Evolutionary conservation across 129 eudicot genomes (phyloP).

Genomic region (Flaveria bidentis): DNA sequence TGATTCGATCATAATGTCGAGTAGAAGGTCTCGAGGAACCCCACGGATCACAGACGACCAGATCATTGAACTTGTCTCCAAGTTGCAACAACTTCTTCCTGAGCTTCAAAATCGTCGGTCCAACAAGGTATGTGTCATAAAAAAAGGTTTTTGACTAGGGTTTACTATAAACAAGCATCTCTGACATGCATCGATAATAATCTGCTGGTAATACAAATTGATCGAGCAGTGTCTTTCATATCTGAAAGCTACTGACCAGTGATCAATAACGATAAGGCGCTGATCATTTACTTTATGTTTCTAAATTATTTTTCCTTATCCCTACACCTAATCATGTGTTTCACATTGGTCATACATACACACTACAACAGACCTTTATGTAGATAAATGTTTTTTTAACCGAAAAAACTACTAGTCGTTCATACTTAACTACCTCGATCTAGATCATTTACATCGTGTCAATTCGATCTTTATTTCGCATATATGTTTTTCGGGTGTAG

Average conservation of each 20-base stretch:
- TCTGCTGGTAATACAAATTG: too few relatives aligned
- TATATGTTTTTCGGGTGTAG: constrained; percentile 27
- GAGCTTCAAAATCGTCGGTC: constrained; percentile 78
- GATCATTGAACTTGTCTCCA: constrained; percentile 75
- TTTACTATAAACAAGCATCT: neutral
- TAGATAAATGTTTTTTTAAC: constrained; percentile 14
- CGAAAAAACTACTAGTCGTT: constrained; percentile 11
- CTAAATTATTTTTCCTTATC: constrained; percentile 10
- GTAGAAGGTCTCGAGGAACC: constrained; percentile 56
- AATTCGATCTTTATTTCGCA: too few relatives aligned
- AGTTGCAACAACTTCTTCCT: constrained; percentile 82
- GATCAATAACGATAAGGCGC: too few relatives aligned
- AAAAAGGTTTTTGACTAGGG: constrained; percentile 1
- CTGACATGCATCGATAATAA: too few relatives aligned
- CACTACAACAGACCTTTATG: neutral
- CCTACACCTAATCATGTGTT: constrained; percentile 16
- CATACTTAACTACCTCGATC: neutral
- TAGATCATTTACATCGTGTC: neutral
- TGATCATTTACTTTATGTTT: neutral
- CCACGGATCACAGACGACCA: constrained; percentile 80
- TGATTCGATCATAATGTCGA: constrained; percentile 51
- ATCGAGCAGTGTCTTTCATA: neutral
- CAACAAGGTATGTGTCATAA: constrained; percentile 50
- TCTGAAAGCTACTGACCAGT: neutral
- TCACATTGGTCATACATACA: constrained; percentile 15